A percentile compares a stretch with the other conserved stretches of the same genome.
phyloP scores from a whole-genome alignment of 768 basidiomycete species.

The Lentinula detonsa region DNA sequence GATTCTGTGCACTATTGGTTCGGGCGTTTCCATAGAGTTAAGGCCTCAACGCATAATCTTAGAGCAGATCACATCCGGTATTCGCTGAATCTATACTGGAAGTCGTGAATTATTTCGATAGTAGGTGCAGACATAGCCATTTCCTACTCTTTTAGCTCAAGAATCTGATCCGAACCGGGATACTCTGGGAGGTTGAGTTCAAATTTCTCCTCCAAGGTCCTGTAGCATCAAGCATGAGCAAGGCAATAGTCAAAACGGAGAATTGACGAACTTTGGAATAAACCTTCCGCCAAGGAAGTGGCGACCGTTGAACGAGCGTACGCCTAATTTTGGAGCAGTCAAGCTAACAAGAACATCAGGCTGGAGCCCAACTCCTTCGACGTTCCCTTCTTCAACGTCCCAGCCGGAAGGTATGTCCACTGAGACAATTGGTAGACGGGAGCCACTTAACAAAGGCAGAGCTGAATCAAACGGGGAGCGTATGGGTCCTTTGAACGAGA shows the following conservation, averaged over 20 bases:
- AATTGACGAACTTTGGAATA: slow-evolving; percentile 65
- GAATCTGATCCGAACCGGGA: slow-evolving; percentile 75
- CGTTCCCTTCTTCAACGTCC: slow-evolving; percentile 82
- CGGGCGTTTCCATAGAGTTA: too few relatives aligned
- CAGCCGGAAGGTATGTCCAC: slow-evolving; percentile 98
- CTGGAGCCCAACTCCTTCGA: slow-evolving; percentile 47
- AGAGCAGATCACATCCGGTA: background rate
- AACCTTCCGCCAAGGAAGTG: slow-evolving; percentile 97
- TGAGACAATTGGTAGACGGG: slow-evolving; percentile 77
- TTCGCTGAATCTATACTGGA: background rate
- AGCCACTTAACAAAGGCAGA: slow-evolving; percentile 57
- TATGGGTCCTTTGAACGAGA: slow-evolving; percentile 91
- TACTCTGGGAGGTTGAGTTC: slow-evolving; percentile 79
- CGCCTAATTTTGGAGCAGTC: slow-evolving; percentile 93
- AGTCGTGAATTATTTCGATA: background rate
- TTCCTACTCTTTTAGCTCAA: slow-evolving; percentile 47
- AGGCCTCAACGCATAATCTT: too few relatives aligned
- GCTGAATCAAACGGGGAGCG: slow-evolving; percentile 82
- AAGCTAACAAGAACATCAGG: slow-evolving; percentile 84
- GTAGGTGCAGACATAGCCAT: background rate
- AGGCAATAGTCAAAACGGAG: background rate
- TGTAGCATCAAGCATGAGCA: slow-evolving; percentile 23
- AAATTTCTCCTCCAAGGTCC: slow-evolving; percentile 67
- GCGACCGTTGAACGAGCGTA: slow-evolving; percentile 63
- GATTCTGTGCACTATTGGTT: too few relatives aligned